Percentiles rank a stretch among this genome's conserved stretches.
These are phyloP conservation scores for Boletus sensibilis DNA, from an alignment of 768 basidiomycete genomes.

Conservation along the genomic window DNA sequence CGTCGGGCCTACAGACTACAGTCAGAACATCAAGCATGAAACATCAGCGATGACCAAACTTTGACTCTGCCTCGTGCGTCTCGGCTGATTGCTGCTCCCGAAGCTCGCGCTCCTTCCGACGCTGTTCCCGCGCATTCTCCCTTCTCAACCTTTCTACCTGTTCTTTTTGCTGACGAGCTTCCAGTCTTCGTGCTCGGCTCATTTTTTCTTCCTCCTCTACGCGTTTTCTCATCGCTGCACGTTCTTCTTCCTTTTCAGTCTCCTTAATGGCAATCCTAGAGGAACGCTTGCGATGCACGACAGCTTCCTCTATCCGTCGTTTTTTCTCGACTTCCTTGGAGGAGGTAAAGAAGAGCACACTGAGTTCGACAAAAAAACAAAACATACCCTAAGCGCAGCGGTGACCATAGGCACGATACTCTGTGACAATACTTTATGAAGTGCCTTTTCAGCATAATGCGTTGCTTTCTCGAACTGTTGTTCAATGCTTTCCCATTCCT, in stretches of 20 bases:
- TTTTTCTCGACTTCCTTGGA: conserved; percentile 62
- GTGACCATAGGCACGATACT: conserved; percentile 71
- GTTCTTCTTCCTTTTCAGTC: conserved; percentile 72
- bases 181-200: conserved; percentile 58
- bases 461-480: conserved; percentile 73
- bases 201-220: conserved; percentile 69
- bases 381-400: conserved; percentile 57
- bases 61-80: conserved; percentile 5
- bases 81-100: conserved; percentile 24
- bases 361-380: neutral
- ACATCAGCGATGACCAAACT: conserved; percentile 10
- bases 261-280: conserved; percentile 85
- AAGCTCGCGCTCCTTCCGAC: conserved; percentile 37
- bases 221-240: conserved; percentile 54
- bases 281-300: conserved; percentile 86
- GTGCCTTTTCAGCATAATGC: conserved; percentile 76
- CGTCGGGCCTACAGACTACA: conserved; percentile 10
- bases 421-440: conserved; percentile 66
- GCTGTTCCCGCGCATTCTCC: conserved; percentile 60
- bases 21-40: conserved; percentile 16
- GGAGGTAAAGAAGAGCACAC: conserved; percentile 4
- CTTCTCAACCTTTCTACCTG: conserved; percentile 51
- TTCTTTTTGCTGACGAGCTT: conserved; percentile 56
- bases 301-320: conserved; percentile 65
- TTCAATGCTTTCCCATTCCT: conserved; percentile 82